A percentile compares a stretch with the other conserved stretches of the same genome.
Conservation (phyloP, 2,329 filamentous ascomycete genomes). For the Penicillium rolfsii region DNA sequence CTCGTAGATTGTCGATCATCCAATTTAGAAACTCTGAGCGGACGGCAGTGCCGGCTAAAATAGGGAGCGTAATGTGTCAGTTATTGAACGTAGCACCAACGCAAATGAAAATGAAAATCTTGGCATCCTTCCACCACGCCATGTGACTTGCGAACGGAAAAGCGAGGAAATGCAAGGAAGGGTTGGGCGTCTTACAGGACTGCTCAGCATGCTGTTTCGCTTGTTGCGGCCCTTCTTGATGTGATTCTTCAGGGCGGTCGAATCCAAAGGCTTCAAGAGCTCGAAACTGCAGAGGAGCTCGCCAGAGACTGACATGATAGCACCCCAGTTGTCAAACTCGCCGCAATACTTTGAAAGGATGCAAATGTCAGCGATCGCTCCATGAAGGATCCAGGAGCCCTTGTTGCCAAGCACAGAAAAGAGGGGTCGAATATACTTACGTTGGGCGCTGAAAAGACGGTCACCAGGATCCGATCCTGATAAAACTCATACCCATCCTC, state of each 20-base stretch:
- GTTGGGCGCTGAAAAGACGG: conserved; percentile 96
- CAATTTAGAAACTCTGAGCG: conserved; percentile 48
- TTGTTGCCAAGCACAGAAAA: not conserved
- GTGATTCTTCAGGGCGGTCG: conserved; percentile 93
- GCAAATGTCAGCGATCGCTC: conserved; percentile 29
- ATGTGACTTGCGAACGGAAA: conserved; percentile 24
- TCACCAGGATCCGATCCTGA: conserved; percentile 90
- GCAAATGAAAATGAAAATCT: conserved; percentile 16
- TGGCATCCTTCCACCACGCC: conserved; percentile 28
- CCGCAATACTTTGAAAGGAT: conserved; percentile 76
- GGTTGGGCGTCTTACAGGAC: conserved; percentile 70
- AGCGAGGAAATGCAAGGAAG: conserved; percentile 23
- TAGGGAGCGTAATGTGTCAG: conserved; percentile 21
- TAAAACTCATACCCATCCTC: conserved; percentile 99
- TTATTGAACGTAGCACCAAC: conserved; percentile 7
- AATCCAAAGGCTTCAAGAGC: conserved; percentile 92
- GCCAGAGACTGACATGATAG: conserved; percentile 94
- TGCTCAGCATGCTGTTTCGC: conserved; percentile 92
- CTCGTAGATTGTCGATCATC: conserved; percentile 8
- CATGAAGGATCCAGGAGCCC: not conserved
- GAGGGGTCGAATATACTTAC: conserved; percentile 58
- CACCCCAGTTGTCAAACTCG: conserved; percentile 99
- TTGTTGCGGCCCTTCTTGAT: conserved; percentile 98
- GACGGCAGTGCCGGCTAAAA: conserved; percentile 49
- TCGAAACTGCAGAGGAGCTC: conserved; percentile 97